Conservation (phyloP, 495 filamentous ascomycete species). For the Opeltia flavorubescens region DNA sequence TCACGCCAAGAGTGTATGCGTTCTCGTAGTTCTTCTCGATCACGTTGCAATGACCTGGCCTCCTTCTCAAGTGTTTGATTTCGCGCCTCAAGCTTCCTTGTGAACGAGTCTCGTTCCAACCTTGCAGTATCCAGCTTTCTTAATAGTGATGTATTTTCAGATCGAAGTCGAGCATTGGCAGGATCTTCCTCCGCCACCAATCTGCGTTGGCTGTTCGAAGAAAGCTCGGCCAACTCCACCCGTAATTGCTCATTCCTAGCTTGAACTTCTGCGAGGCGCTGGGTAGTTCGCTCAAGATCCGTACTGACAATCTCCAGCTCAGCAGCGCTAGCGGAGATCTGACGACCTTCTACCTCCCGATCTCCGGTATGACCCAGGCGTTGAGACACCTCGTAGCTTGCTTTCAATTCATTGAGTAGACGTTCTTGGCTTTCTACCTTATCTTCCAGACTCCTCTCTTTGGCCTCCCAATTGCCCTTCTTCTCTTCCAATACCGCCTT, state of each 20-base stretch:
- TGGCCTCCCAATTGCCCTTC: slow-evolving; percentile 89
- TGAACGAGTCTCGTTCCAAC: slow-evolving; percentile 65
- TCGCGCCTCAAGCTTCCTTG: slow-evolving; percentile 37
- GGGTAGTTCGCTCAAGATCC: slow-evolving; percentile 79
- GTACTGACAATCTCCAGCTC: slow-evolving; percentile 87
- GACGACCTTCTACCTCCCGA: slow-evolving; percentile 37
- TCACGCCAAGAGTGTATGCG: slow-evolving; percentile 84
- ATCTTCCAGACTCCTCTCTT: slow-evolving; percentile 82
- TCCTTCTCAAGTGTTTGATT: slow-evolving; percentile 60
- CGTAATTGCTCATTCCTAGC: slow-evolving; percentile 88
- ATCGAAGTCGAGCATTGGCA: slow-evolving; percentile 65
- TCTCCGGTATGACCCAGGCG: slow-evolving; percentile 62
- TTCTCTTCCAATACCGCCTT: slow-evolving; percentile 86
- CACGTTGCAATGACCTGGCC: slow-evolving; percentile 45
- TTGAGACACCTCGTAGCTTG: slow-evolving; percentile 92
- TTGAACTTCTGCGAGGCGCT: slow-evolving; percentile 80
- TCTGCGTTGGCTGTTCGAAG: slow-evolving; percentile 54
- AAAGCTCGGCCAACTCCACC: slow-evolving; percentile 76
- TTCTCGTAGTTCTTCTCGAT: slow-evolving; percentile 54
- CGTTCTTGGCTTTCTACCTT: slow-evolving; percentile 91
- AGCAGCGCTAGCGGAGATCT: slow-evolving; percentile 57
- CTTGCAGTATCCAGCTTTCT: slow-evolving; percentile 71
- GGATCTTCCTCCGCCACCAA: slow-evolving; percentile 68
- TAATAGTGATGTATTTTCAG: slow-evolving; percentile 82
- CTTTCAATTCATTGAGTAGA: slow-evolving; percentile 85